These are phyloP conservation scores for Pestalotiopsis sp. DNA, from an alignment of 2,329 filamentous ascomycete genomes.

Conservation along the genomic window DNA sequence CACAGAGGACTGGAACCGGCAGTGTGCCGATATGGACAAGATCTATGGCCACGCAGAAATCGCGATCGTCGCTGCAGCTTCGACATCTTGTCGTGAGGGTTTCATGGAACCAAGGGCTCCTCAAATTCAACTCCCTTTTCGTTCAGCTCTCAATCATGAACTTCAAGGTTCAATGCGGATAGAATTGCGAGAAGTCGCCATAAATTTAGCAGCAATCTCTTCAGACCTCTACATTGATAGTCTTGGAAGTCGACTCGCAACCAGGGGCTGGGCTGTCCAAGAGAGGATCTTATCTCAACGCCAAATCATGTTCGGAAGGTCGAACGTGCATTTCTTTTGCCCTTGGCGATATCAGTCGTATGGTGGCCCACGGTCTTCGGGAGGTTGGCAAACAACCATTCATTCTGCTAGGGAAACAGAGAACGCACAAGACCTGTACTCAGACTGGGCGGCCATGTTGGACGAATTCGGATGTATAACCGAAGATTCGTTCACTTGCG, in stretches of 20 bases:
- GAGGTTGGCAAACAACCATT: too few relatives aligned
- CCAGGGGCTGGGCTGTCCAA: conserved; percentile 6
- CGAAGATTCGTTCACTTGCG: conserved; percentile 3
- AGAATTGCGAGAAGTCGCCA: too few relatives aligned
- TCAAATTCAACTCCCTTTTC: neutral
- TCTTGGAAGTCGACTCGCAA: neutral
- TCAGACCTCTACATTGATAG: neutral
- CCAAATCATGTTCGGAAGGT: neutral
- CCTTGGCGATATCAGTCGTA: too few relatives aligned
- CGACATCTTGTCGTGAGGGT: neutral
- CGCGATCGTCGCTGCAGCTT: conserved; percentile 2
- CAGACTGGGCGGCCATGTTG: too few relatives aligned
- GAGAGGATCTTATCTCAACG: neutral
- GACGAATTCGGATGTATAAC: too few relatives aligned
- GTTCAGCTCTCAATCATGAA: neutral
- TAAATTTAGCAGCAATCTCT: too few relatives aligned
- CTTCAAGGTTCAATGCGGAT: conserved; percentile 1
- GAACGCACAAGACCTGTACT: too few relatives aligned
- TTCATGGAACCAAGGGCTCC: neutral
- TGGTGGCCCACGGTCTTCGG: too few relatives aligned
- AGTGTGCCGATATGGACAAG: conserved; percentile 4
- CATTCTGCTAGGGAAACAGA: too few relatives aligned
- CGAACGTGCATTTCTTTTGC: conserved; percentile 1
- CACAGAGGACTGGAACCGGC: neutral
- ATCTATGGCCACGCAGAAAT: conserved; percentile 9